A percentile compares a stretch with the other conserved stretches of the same genome.
These are phyloP conservation scores for Diddensiella santjacobensis DNA, from an alignment of 805 yeast species.

Conservation along the genomic window DNA sequence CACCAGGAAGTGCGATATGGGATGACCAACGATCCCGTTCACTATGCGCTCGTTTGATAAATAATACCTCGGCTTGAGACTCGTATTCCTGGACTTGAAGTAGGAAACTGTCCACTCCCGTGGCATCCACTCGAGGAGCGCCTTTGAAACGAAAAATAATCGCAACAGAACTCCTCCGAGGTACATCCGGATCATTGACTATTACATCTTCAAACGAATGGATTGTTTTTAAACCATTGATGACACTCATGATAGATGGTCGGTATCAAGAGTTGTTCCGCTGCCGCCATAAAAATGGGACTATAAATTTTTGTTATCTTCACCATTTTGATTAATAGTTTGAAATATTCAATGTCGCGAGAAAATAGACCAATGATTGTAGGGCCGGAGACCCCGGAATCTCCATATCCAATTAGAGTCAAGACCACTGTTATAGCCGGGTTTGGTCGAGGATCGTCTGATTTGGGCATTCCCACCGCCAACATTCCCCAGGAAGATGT, in stretches of 20 bases:
- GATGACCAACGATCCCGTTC: conserved; percentile 39
- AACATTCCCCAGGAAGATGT: conserved; percentile 63
- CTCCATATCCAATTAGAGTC: conserved; percentile 37
- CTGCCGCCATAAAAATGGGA: no score
- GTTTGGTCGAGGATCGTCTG: conserved; percentile 93
- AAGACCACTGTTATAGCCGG: conserved; percentile 60
- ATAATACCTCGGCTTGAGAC: conserved; percentile 31
- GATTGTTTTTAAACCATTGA: conserved; percentile 15
- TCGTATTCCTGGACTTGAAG: not conserved
- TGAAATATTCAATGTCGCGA: conserved; percentile 8
- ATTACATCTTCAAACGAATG: conserved; percentile 14
- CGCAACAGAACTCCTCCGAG: conserved; percentile 26
- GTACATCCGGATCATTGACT: conserved; percentile 12
- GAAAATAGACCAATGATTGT: conserved; percentile 28
- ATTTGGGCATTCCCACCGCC: conserved; percentile 94
- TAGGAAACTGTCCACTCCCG: not conserved
- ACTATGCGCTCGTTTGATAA: conserved; percentile 37
- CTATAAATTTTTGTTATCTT: no score
- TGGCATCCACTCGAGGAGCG: not conserved
- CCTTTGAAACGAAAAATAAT: conserved; percentile 24
- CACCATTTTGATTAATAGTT: no score
- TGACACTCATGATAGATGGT: not conserved
- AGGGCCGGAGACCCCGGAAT: conserved; percentile 31
- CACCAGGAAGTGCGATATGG: conserved; percentile 41
- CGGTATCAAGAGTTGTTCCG: not conserved